Evolutionary conservation across 1,284 basidiomycete species (phyloP).

Genomic region (Kwoniella shivajii): DNA sequence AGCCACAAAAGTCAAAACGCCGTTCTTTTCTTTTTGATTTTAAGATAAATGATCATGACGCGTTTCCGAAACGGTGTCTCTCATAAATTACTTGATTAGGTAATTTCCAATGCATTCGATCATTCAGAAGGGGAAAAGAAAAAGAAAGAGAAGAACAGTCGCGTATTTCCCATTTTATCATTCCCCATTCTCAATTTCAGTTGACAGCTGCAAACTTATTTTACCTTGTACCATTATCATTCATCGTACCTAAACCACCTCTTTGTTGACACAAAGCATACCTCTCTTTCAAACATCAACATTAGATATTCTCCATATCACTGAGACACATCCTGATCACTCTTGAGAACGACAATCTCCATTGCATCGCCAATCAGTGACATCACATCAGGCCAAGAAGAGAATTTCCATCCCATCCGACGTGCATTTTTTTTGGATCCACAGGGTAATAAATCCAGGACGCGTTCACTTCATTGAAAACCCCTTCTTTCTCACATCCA

Average conservation of each 20-base stretch:
- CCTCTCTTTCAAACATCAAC: neutral
- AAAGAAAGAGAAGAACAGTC: constrained; percentile 2
- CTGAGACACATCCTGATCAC: neutral
- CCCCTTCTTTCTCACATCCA: constrained; percentile 7
- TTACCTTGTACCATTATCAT: no score
- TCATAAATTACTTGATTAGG: neutral
- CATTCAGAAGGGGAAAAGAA: neutral
- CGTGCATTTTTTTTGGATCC: constrained; percentile 1
- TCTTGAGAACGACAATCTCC: neutral
- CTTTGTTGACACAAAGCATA: neutral
- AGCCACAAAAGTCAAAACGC: neutral
- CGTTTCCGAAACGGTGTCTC: neutral
- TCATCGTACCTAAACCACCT: no score
- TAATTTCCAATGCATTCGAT: no score
- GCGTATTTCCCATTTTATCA: neutral
- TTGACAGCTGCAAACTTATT: no score
- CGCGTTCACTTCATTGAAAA: constrained; percentile 9
- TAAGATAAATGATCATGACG: constrained; percentile 6
- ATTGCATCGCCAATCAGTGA: constrained; percentile 4
- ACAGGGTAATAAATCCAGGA: neutral
- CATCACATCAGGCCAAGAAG: neutral
- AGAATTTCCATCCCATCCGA: neutral
- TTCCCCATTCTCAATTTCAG: no score
- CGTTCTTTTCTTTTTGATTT: neutral
- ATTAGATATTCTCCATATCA: neutral